A percentile compares a stretch with the other conserved stretches of the same genome.
Conservation (phyloP, 805 yeast genomes). For the Sugiyamaella valdiviana region DNA sequence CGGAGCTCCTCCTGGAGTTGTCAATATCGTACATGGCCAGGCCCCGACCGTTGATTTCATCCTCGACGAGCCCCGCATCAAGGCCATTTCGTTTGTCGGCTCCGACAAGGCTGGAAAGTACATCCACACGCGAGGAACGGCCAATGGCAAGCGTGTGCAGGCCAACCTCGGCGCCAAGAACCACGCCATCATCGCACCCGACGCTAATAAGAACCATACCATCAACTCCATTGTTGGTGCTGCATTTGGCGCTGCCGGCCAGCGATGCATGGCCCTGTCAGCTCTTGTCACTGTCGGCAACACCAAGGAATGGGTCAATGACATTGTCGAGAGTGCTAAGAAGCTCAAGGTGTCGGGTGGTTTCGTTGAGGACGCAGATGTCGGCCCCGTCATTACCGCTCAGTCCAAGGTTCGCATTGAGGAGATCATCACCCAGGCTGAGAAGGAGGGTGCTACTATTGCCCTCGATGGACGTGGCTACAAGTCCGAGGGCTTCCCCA, state of each 20-base stretch:
- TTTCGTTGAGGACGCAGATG: slow-evolving; percentile 52
- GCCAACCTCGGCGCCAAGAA: slow-evolving; percentile 76
- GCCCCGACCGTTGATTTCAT: slow-evolving; percentile 66
- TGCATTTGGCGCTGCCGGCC: slow-evolving; percentile 81
- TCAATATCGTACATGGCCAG: slow-evolving; percentile 68
- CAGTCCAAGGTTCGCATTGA: slow-evolving; percentile 48
- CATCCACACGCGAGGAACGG: slow-evolving; percentile 58
- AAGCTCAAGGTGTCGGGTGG: slow-evolving; percentile 58
- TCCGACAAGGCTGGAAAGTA: slow-evolving; percentile 74
- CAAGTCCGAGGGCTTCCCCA: slow-evolving; percentile 43
- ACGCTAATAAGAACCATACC: slow-evolving; percentile 59
- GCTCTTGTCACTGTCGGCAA: slow-evolving; percentile 67
- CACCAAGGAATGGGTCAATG: slow-evolving; percentile 56
- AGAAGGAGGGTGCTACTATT: slow-evolving; percentile 55
- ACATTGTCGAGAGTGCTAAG: slow-evolving; percentile 52
- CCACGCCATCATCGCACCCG: slow-evolving; percentile 68
- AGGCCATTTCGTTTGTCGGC: slow-evolving; percentile 74
- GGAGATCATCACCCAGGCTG: slow-evolving; percentile 52
- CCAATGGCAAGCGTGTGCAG: slow-evolving; percentile 68
- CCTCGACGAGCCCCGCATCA: slow-evolving; percentile 65
- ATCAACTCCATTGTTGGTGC: slow-evolving; percentile 65
- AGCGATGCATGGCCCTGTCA: slow-evolving; percentile 75
- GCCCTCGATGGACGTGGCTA: slow-evolving; percentile 58
- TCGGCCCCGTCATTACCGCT: slow-evolving; percentile 70
- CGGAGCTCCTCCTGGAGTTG: slow-evolving; percentile 69